phyloP scores from a whole-genome alignment of 768 basidiomycete species.

The Suillus alpinus region DNA sequence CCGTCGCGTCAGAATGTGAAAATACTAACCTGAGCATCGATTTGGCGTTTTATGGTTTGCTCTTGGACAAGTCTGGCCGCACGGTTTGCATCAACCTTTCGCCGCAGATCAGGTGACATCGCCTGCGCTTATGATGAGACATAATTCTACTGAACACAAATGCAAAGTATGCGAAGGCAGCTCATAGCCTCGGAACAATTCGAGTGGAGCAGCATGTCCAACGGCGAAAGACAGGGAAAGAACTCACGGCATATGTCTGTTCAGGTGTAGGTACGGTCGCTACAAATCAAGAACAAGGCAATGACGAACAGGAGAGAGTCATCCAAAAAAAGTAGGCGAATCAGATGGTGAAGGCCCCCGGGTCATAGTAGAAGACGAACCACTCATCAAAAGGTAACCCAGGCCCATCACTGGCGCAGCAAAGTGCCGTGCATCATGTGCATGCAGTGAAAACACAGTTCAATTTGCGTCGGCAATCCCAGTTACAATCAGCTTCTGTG shows the following conservation, averaged over 20 bases:
- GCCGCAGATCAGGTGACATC: constrained; percentile 63
- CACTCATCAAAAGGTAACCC: constrained; percentile 61
- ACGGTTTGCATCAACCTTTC: constrained; percentile 60
- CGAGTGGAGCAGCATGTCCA: background rate
- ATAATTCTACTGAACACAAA: background rate
- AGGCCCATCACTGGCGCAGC: constrained; percentile 46
- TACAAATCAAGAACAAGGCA: constrained; percentile 13
- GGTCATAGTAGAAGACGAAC: constrained; percentile 33
- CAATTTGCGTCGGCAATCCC: background rate
- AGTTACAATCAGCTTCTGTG: background rate
- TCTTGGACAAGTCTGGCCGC: constrained; percentile 53
- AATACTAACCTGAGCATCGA: constrained; percentile 48
- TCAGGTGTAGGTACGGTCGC: constrained; percentile 35
- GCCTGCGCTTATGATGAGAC: constrained; percentile 33
- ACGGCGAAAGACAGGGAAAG: background rate
- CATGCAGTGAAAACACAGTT: background rate
- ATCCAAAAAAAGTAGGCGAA: constrained; percentile 10
- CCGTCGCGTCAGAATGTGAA: background rate
- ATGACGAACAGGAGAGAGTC: constrained; percentile 2
- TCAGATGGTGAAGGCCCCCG: constrained; percentile 5
- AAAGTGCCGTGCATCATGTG: background rate
- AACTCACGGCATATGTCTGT: constrained; percentile 34
- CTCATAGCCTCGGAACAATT: background rate
- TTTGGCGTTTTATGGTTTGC: constrained; percentile 49
- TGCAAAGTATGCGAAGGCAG: background rate